These are phyloP conservation scores for Flaveria robusta DNA, from an alignment of 129 eudicot genomes.

Conservation along the genomic window DNA sequence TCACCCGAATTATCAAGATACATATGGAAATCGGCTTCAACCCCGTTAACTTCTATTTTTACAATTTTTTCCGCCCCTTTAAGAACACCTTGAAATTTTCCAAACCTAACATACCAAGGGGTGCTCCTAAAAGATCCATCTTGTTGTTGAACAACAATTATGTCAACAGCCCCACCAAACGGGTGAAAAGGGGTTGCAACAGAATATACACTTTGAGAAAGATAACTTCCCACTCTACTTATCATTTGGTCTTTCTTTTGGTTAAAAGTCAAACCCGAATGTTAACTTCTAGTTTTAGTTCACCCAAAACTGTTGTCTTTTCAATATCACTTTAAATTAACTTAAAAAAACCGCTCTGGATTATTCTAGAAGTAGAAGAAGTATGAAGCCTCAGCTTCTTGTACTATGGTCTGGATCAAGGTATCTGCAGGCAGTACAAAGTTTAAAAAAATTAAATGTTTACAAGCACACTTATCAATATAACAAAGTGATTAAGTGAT, in stretches of 20 bases:
- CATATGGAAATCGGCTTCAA: conserved; percentile 83
- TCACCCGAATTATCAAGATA: conserved; percentile 94
- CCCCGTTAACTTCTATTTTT: conserved; percentile 76
- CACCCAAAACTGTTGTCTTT: conserved; percentile 11
- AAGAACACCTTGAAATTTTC: conserved; percentile 90
- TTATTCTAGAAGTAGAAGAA: neutral
- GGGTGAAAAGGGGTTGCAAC: conserved; percentile 98
- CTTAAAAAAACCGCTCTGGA: neutral
- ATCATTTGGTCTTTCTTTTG: conserved; percentile 53
- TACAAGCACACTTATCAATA: conserved; percentile 9
- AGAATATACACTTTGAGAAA: conserved; percentile 80
- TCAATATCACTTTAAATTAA: conserved; percentile 23
- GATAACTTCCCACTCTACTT: conserved; percentile 68
- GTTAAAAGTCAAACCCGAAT: conserved; percentile 18
- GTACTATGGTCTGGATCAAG: conserved; percentile 20
- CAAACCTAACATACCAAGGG: conserved; percentile 95
- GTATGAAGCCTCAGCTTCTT: conserved; percentile 13
- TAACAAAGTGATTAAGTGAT: neutral
- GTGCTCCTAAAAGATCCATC: conserved; percentile 85
- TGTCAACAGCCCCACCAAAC: conserved; percentile 97
- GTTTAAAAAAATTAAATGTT: neutral
- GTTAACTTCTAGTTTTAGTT: conserved; percentile 20
- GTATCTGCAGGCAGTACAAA: conserved; percentile 26
- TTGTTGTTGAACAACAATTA: conserved; percentile 78
- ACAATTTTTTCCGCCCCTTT: conserved; percentile 91